Evolutionary conservation across 2,329 filamentous ascomycete species (phyloP).

Genomic region (Bipolaris sorokiniana): DNA sequence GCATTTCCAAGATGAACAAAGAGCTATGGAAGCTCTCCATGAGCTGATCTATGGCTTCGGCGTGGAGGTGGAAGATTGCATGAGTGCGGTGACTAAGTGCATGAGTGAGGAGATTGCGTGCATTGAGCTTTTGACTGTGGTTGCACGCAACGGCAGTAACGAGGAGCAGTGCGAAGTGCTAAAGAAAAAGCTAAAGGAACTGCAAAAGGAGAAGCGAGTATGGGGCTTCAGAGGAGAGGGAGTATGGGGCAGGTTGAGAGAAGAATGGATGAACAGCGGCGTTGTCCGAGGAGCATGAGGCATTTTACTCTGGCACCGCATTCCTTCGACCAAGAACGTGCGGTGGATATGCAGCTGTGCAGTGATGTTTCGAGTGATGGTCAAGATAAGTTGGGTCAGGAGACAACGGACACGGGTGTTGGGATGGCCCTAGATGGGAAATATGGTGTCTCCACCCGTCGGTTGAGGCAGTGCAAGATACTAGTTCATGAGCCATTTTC

Average conservation of each 20-base stretch:
- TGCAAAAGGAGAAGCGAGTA: slow-evolving; percentile 21
- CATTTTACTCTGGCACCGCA: not conserved
- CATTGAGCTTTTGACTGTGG: slow-evolving; percentile 15
- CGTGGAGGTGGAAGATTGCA: slow-evolving; percentile 19
- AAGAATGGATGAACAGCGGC: slow-evolving; percentile 26
- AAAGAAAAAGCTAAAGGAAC: slow-evolving; percentile 4
- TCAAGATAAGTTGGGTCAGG: not conserved
- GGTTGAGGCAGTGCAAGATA: slow-evolving; percentile 10
- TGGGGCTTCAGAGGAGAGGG: slow-evolving; percentile 26
- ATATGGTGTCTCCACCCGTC: not conserved
- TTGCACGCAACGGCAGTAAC: slow-evolving; percentile 2
- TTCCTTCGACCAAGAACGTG: not conserved
- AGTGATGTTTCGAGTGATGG: not conserved
- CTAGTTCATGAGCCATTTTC: slow-evolving; percentile 9
- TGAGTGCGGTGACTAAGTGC: slow-evolving; percentile 14
- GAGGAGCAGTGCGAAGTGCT: slow-evolving; percentile 7
- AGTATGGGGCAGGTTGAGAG: slow-evolving; percentile 17
- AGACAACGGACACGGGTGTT: not conserved
- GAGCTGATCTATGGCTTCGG: slow-evolving; percentile 17
- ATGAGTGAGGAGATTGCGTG: slow-evolving; percentile 32
- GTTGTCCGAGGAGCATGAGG: slow-evolving; percentile 10
- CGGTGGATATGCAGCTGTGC: not conserved
- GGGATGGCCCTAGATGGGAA: not conserved
- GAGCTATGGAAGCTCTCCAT: slow-evolving; percentile 7
- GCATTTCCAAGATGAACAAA: slow-evolving; percentile 15